Evolutionary conservation across 768 basidiomycete species (phyloP).

Genomic region (Trametes cingulata): DNA sequence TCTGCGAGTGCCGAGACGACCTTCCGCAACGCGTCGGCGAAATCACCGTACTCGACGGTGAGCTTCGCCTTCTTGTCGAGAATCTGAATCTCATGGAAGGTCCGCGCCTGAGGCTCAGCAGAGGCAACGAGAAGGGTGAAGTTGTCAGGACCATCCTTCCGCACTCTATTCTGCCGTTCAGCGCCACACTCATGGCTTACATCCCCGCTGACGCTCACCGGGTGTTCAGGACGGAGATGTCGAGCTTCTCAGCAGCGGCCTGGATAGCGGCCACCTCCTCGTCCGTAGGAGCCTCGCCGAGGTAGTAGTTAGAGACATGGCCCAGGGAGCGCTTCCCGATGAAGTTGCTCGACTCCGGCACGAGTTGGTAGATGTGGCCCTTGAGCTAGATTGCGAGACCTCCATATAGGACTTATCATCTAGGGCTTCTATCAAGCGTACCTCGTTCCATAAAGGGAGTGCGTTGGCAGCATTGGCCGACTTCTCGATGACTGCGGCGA

Average conservation of each 20-base stretch:
- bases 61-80: slow-evolving; percentile 48
- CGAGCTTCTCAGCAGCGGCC: slow-evolving; percentile 69
- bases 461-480: slow-evolving; percentile 63
- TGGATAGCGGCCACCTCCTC: slow-evolving; percentile 79
- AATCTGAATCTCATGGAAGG: slow-evolving; percentile 48
- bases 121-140: slow-evolving; percentile 81
- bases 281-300: slow-evolving; percentile 70
- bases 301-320: slow-evolving; percentile 85
- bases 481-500: slow-evolving; percentile 58
- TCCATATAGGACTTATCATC: slow-evolving; percentile 1
- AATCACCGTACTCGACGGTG: slow-evolving; percentile 77
- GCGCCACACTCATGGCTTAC: neutral
- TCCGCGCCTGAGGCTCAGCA: slow-evolving; percentile 42
- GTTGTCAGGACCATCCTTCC: slow-evolving; percentile 60
- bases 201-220: slow-evolving; percentile 45
- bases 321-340: slow-evolving; percentile 81
- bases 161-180: slow-evolving; percentile 47
- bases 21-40: slow-evolving; percentile 54
- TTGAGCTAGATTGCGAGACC: slow-evolving; percentile 49
- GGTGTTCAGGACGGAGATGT: slow-evolving; percentile 80
- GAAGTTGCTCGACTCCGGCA: slow-evolving; percentile 66
- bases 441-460: slow-evolving; percentile 61
- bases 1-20: slow-evolving; percentile 58
- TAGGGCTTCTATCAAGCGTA: slow-evolving; percentile 30
- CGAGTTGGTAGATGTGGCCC: slow-evolving; percentile 68